Percentiles rank a stretch among this genome's conserved stretches.
Conservation (phyloP, 495 filamentous ascomycete genomes). For the Hyaloscypha finlandica region DNA sequence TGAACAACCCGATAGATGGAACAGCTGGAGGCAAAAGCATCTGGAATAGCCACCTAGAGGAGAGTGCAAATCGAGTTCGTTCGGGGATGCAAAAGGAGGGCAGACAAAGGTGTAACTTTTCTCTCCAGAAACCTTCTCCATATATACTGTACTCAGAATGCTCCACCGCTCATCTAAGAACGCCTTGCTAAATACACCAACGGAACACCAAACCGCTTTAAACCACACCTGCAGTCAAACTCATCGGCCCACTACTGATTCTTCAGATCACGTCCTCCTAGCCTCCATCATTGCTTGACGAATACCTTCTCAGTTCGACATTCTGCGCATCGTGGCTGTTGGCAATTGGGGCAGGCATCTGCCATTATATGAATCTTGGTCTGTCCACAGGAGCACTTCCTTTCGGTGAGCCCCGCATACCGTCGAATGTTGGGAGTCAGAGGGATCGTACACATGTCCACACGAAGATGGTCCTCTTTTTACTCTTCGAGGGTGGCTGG, state of each 20-base stretch:
- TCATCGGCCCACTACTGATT: not conserved
- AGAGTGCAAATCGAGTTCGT: not conserved
- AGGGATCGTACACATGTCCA: constrained; percentile 1
- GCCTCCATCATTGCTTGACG: not conserved
- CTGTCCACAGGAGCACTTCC: constrained; percentile 8
- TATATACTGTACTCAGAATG: not conserved
- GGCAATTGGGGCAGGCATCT: constrained; percentile 2
- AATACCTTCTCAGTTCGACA: constrained; percentile 11
- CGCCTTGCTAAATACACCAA: constrained; percentile 8
- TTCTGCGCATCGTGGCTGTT: constrained; percentile 3
- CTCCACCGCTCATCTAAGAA: constrained; percentile 2
- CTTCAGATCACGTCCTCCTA: not conserved
- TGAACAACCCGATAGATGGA: not conserved
- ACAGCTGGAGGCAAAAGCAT: not conserved
- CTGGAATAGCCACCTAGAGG: not conserved
- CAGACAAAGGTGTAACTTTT: too few species aligned
- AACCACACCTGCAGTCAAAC: not conserved
- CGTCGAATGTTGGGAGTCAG: not conserved
- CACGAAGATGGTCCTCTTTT: constrained; percentile 7
- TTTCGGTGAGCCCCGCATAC: not conserved
- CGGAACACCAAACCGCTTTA: not conserved
- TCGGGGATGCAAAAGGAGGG: not conserved
- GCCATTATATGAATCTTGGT: not conserved
- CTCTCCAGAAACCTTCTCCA: too few species aligned
- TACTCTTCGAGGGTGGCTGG: constrained; percentile 7